phyloP scores from a whole-genome alignment of 169 alveolate genomes.

The Prorocentrum cordatum region DNA sequence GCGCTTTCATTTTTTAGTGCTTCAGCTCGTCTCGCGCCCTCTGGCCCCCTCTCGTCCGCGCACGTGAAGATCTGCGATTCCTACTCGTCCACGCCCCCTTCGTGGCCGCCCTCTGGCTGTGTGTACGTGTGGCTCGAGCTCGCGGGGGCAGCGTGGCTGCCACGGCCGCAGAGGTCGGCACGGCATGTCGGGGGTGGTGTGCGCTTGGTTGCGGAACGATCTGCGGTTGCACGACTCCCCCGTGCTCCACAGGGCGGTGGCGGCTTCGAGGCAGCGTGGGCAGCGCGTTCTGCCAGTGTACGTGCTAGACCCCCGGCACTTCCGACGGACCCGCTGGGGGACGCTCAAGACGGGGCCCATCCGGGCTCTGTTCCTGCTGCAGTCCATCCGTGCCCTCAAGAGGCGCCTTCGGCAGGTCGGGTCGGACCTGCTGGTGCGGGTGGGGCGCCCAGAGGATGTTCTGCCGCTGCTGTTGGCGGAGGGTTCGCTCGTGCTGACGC shows the following conservation, averaged over 20 bases:
- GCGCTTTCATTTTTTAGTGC: no score
- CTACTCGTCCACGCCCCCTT: no score
- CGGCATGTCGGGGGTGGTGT: no score
- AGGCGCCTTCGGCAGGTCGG: slow-evolving; percentile 9
- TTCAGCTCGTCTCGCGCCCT: no score
- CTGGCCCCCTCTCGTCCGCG: no score
- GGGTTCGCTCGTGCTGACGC: slow-evolving; percentile 14
- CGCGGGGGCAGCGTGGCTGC: no score
- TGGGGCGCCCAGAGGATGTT: slow-evolving; percentile 34
- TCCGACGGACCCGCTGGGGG: slow-evolving; percentile 16
- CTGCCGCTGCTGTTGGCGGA: slow-evolving; percentile 17
- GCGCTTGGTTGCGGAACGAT: slow-evolving; percentile 63
- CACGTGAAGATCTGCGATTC: no score
- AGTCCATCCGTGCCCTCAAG: slow-evolving; percentile 33
- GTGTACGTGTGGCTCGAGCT: no score
- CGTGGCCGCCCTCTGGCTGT: no score
- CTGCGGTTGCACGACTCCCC: slow-evolving; percentile 53
- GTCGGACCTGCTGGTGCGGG: slow-evolving; percentile 32
- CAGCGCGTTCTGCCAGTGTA: not conserved
- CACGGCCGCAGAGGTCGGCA: no score
- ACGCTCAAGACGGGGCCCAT: slow-evolving; percentile 39
- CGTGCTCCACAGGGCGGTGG: not conserved
- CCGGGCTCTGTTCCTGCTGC: slow-evolving; percentile 50
- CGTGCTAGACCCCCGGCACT: slow-evolving; percentile 30
- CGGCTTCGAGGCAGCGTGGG: not conserved